phyloP scores from a whole-genome alignment of 148 eudicot species.

The Cornus suecica region DNA sequence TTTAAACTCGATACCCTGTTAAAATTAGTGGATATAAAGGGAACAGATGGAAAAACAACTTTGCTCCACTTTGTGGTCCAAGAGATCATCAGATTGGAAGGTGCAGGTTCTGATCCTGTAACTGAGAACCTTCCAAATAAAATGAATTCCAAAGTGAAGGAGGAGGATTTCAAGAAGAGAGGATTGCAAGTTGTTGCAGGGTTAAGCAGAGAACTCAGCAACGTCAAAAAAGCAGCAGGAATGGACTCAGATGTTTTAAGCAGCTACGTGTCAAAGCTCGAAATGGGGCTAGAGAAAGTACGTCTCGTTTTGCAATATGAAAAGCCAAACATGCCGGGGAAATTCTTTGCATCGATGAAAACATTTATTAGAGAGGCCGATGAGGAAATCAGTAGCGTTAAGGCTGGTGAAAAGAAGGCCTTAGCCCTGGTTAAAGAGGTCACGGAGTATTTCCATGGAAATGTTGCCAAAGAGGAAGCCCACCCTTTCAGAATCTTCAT shows the following conservation, averaged over 20 bases:
- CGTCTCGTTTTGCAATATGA: constrained; percentile 52
- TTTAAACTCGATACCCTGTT: constrained; percentile 88
- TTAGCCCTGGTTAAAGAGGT: constrained; percentile 49
- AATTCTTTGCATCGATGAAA: constrained; percentile 59
- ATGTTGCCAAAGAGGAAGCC: constrained; percentile 52
- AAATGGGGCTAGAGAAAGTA: constrained; percentile 76
- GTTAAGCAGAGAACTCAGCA: constrained; percentile 71
- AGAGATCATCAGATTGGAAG: constrained; percentile 90
- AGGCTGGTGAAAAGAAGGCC: constrained; percentile 45
- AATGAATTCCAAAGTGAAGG: constrained; percentile 43
- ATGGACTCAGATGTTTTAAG: constrained; percentile 91
- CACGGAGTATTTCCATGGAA: constrained; percentile 62
- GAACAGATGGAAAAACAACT: constrained; percentile 93
- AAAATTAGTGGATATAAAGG: constrained; percentile 83
- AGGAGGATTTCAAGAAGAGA: constrained; percentile 71
- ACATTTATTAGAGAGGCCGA: constrained; percentile 41
- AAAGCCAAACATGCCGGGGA: constrained; percentile 55
- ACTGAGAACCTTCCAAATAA: constrained; percentile 30
- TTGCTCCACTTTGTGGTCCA: constrained; percentile 98
- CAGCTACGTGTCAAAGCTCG: constrained; percentile 82
- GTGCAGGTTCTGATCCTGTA: constrained; percentile 34
- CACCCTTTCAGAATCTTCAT: constrained; percentile 62
- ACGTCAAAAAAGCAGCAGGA: constrained; percentile 82
- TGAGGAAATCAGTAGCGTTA: constrained; percentile 38
- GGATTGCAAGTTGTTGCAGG: constrained; percentile 79